A percentile compares a stretch with the other conserved stretches of the same genome.
Evolutionary conservation across 371 early-diverging fungal species (phyloP).

Genomic region (Chytridiales sp.): DNA sequence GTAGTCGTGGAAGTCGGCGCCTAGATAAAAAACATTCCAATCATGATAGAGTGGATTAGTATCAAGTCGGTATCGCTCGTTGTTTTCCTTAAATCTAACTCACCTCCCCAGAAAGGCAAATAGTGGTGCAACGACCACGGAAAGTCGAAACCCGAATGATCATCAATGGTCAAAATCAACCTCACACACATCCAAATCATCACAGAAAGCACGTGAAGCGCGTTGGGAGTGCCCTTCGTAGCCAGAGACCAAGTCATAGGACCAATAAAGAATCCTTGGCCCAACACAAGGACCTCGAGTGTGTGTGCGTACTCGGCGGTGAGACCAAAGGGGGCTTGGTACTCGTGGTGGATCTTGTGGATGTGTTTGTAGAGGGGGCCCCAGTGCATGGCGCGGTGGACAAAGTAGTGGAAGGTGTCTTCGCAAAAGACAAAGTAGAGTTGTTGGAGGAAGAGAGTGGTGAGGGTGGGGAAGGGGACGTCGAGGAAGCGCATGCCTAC

Average conservation of each 20-base stretch:
- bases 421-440: conserved; percentile 79
- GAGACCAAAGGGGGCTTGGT: conserved; percentile 82
- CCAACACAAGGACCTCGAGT: conserved; percentile 35
- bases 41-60: conserved; percentile 24
- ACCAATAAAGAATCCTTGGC: conserved; percentile 44
- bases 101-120: conserved; percentile 41
- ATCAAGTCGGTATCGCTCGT: too few relatives aligned
- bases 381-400: conserved; percentile 85
- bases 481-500: conserved; percentile 81
- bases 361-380: conserved; percentile 82
- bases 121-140: conserved; percentile 55
- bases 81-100: conserved; percentile 49
- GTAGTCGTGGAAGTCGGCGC: conserved; percentile 51
- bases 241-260: conserved; percentile 27
- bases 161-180: conserved; percentile 69
- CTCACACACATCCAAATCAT: conserved; percentile 67
- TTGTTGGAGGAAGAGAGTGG: conserved; percentile 49
- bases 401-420: conserved; percentile 49
- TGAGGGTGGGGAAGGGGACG: conserved; percentile 71
- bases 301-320: conserved; percentile 43
- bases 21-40: background rate
- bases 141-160: conserved; percentile 94
- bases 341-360: conserved; percentile 94
- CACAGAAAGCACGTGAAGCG: conserved; percentile 77
- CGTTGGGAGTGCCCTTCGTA: conserved; percentile 52